phyloP scores from a whole-genome alignment of 164 flowering plant genomes.

The Protea cynaroides region DNA sequence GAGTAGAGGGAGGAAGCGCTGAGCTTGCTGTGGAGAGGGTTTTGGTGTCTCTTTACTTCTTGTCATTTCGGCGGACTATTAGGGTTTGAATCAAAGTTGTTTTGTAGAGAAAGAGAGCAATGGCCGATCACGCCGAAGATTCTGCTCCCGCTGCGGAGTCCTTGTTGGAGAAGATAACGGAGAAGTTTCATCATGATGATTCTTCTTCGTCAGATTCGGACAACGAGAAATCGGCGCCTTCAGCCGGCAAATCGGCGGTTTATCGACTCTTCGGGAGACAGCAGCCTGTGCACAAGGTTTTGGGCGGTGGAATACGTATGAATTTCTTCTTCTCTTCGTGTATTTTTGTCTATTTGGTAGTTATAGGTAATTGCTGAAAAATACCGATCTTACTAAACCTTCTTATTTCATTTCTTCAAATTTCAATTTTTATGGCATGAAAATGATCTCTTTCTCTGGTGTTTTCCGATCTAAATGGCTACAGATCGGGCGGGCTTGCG shows the following conservation, averaged over 20 bases:
- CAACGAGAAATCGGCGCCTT: constrained; percentile 27
- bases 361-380: too few species aligned
- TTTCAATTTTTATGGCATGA: too few species aligned
- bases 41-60: neutral
- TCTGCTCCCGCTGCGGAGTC: constrained; percentile 31
- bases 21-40: neutral
- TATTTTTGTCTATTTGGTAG: neutral
- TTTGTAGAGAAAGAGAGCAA: neutral
- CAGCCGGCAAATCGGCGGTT: constrained; percentile 34
- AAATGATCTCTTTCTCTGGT: neutral
- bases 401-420: neutral
- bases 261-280: constrained; percentile 66
- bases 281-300: constrained; percentile 65
- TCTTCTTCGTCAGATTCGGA: constrained; percentile 27
- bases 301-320: constrained; percentile 85
- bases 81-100: neutral
- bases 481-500: neutral
- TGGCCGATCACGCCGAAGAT: constrained; percentile 22
- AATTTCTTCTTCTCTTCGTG: neutral
- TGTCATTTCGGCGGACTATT: neutral
- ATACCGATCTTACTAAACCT: neutral
- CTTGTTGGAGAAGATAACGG: constrained; percentile 54
- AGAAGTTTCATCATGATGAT: constrained; percentile 50
- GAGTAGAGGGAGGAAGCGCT: neutral
- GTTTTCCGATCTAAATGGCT: neutral